Evolutionary conservation across 768 basidiomycete species (phyloP), one percentile per base, ranked within the genome.

Genomic region (Hemileccinum impolitum): DNA sequence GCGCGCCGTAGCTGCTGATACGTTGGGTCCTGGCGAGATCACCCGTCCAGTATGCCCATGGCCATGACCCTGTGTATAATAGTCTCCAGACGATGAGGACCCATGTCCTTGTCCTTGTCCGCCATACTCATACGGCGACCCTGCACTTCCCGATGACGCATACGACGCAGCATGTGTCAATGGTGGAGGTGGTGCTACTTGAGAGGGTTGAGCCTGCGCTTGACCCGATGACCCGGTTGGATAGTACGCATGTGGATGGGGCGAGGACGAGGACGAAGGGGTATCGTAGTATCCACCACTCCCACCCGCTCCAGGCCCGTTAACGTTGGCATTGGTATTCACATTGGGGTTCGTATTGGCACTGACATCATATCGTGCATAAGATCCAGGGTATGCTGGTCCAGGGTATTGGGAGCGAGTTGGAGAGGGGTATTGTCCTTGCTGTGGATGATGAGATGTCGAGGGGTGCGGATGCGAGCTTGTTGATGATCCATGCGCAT

Each of bases 301-400:
- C 21, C 56, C 54, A 6, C 50, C 39, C 3, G 50, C 26, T 30
- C 39, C 56, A 21, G 51, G 38, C 12, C 57, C 60, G 6, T 36
- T 58, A 14, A 41, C 5, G 4, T 26, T 47, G 21, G 47, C 15
- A 18, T 34, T 62, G 6, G 41, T 25, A 37, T 47, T 60, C 47
- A 39, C 45, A 36, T 43, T 58, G 41, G 44, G 52, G 58, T 39
- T 61, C 14, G 57, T 8, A 14, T 39, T 59, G 6, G 64, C 46
- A 68, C 67, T 32, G 54, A 67, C 47, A 52, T 63, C 58, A 8
- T 63, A 67, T 11, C 55, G 61, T 10, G 64, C 44, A 17, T 68
- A 67, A 7, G 68, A 56, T 12, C 58, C 52, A 1, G 63, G 52
- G n/a, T 69, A 66, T 4, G 58, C 34, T 25, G 62, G 50, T 25